Conservation (phyloP, 2,329 filamentous ascomycete species). For the Fusarium bulbicola region DNA sequence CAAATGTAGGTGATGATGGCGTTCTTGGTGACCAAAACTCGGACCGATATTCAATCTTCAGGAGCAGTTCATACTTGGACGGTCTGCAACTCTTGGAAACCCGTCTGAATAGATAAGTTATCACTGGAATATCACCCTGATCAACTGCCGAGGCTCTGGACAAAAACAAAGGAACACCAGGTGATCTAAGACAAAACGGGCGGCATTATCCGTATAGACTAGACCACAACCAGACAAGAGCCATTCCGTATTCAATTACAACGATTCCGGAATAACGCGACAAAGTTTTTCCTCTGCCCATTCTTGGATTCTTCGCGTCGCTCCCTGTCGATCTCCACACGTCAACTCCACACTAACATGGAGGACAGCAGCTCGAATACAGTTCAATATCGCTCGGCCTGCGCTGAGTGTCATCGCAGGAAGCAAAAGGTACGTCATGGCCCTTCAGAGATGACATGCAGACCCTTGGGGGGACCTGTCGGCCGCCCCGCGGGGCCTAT, state of each 20-base stretch:
- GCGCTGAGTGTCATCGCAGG: conserved; percentile 54
- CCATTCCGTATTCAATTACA: not conserved
- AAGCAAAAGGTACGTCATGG: conserved; percentile 49
- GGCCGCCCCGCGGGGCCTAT: not conserved
- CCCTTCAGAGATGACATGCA: not conserved
- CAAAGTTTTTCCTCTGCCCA: conserved; percentile 34
- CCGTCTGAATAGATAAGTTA: too few species aligned
- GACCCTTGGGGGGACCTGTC: not conserved
- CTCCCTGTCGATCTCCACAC: conserved; percentile 37
- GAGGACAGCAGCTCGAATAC: conserved; percentile 53
- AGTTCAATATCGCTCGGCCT: conserved; percentile 50
- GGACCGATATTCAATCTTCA: not conserved
- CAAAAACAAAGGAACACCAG: not conserved
- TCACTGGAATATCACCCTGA: not conserved
- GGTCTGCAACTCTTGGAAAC: not conserved
- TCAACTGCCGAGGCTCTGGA: not conserved
- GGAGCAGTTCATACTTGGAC: not conserved
- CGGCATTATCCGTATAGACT: conserved; percentile 3
- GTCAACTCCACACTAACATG: conserved; percentile 42
- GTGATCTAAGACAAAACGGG: not conserved
- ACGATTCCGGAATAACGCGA: conserved; percentile 13
- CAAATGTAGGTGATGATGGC: not conserved
- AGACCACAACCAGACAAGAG: not conserved
- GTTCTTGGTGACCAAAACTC: not conserved
- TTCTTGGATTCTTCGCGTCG: conserved; percentile 24